Conservation (phyloP, 805 yeast genomes). For the Yamadazyma paraphyllophila region DNA sequence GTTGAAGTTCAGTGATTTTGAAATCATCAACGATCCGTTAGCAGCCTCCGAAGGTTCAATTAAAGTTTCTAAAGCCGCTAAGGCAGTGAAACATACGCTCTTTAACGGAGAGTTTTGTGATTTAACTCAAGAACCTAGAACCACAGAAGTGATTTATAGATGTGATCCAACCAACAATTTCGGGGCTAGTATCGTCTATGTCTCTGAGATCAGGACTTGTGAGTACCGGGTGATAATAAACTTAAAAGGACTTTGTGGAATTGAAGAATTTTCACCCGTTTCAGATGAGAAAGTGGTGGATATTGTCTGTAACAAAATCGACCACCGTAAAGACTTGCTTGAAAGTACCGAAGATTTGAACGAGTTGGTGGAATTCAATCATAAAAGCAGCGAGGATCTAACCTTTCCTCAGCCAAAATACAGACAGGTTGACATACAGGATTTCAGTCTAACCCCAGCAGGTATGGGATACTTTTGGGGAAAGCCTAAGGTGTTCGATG, state of each 20-base stretch:
- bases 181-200: slow-evolving; percentile 28
- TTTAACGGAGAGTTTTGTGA: slow-evolving; percentile 58
- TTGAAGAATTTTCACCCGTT: slow-evolving; percentile 32
- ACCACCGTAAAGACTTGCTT: slow-evolving; percentile 3
- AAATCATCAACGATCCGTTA: slow-evolving; percentile 22
- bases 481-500: slow-evolving; percentile 5
- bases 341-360: slow-evolving; percentile 6
- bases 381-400: background rate
- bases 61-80: slow-evolving; percentile 17
- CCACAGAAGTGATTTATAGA: slow-evolving; percentile 52
- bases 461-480: slow-evolving; percentile 35
- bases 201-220: slow-evolving; percentile 56
- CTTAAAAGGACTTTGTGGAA: slow-evolving; percentile 49
- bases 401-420: slow-evolving; percentile 24
- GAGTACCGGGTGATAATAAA: slow-evolving; percentile 51
- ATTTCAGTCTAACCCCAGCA: slow-evolving; percentile 23
- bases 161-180: slow-evolving; percentile 41
- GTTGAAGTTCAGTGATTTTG: slow-evolving; percentile 23
- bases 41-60: slow-evolving; percentile 5
- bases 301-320: slow-evolving; percentile 25
- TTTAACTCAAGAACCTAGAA: slow-evolving; percentile 50
- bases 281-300: slow-evolving; percentile 25
- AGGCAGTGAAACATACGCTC: slow-evolving; percentile 37
- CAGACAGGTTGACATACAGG: slow-evolving; percentile 26
- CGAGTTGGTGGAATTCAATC: slow-evolving; percentile 3